Evolutionary conservation across 1,284 basidiomycete genomes (phyloP).

Genomic region (Fereydounia khargensis): DNA sequence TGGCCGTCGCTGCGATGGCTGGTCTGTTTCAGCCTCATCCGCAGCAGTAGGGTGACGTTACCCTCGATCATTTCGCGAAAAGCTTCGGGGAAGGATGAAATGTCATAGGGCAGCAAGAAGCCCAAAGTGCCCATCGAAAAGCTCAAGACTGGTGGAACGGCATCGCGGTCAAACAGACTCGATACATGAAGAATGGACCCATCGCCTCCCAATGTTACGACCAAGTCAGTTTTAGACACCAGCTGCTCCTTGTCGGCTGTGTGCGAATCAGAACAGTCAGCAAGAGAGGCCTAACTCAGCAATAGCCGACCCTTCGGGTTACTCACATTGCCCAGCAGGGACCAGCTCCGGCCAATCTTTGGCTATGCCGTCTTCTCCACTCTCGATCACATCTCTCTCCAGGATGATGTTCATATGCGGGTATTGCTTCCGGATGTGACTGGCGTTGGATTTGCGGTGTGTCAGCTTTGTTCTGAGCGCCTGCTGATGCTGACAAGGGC

Average conservation of each 20-base stretch:
- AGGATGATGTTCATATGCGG: conserved; percentile 73
- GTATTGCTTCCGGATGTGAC: conserved; percentile 60
- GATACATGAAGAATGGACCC: conserved; percentile 94
- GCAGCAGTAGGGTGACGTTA: conserved; percentile 36
- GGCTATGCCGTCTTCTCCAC: conserved; percentile 64
- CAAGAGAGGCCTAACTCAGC: background rate
- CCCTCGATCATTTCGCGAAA: conserved; percentile 39
- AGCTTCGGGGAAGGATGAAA: conserved; percentile 33
- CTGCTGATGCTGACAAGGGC: too few relatives aligned
- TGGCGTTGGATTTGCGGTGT: background rate
- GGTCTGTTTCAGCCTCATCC: conserved; percentile 46
- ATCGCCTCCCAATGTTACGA: conserved; percentile 89
- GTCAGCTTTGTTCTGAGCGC: background rate
- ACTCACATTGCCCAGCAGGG: conserved; percentile 60
- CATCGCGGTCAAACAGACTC: conserved; percentile 79
- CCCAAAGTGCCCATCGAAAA: conserved; percentile 95
- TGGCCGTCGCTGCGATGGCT: conserved; percentile 27
- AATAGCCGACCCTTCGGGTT: conserved; percentile 3
- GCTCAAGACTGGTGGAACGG: conserved; percentile 89
- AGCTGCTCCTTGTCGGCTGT: conserved; percentile 14
- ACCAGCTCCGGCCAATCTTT: conserved; percentile 15
- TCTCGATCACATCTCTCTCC: conserved; percentile 65
- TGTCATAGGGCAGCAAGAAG: conserved; percentile 80
- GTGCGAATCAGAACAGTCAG: background rate
- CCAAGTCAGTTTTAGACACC: conserved; percentile 65